Conservation (phyloP, 192 early-diverging fungal species). For the Gryganskiella cystojenkinii region DNA sequence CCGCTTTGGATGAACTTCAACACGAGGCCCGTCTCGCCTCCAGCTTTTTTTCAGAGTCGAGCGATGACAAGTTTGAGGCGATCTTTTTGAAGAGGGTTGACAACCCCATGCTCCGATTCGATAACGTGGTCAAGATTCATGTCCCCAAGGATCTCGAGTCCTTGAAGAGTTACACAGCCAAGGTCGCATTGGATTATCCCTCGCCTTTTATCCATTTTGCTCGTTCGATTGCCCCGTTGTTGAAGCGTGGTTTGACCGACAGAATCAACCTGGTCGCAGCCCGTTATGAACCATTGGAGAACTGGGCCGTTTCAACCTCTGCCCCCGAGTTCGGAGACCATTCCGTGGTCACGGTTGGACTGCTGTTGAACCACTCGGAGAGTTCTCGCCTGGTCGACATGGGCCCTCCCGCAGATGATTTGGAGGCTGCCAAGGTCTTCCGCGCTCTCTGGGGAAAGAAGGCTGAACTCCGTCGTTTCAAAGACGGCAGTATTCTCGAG, state of each 20-base stretch:
- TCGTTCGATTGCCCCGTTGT: slow-evolving; percentile 53
- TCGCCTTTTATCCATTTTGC: slow-evolving; percentile 59
- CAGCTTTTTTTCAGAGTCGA: slow-evolving; percentile 70
- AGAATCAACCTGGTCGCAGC: slow-evolving; percentile 57
- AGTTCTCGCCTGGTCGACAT: slow-evolving; percentile 83
- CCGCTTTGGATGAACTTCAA: slow-evolving; percentile 77
- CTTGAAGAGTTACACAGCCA: slow-evolving; percentile 36
- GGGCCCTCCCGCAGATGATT: slow-evolving; percentile 87
- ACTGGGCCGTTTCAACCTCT: slow-evolving; percentile 55
- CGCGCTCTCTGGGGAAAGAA: slow-evolving; percentile 89
- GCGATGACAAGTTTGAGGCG: slow-evolving; percentile 76
- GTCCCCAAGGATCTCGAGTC: slow-evolving; percentile 34
- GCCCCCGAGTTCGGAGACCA: slow-evolving; percentile 37
- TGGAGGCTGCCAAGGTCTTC: slow-evolving; percentile 73
- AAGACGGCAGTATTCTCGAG: slow-evolving; percentile 91
- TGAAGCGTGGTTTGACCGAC: slow-evolving; percentile 62
- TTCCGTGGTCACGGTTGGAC: slow-evolving; percentile 67
- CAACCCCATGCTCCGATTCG: slow-evolving; percentile 70
- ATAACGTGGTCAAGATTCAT: slow-evolving; percentile 71
- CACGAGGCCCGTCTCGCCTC: slow-evolving; percentile 76
- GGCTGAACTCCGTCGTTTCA: slow-evolving; percentile 92
- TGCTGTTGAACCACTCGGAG: slow-evolving; percentile 77
- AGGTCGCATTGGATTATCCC: slow-evolving; percentile 55
- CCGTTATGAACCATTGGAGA: slow-evolving; percentile 40
- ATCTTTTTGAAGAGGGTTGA: slow-evolving; percentile 83